These are phyloP conservation scores for Strigomonas culicis DNA, from an alignment of 208 protist species.

Conservation along the genomic window DNA sequence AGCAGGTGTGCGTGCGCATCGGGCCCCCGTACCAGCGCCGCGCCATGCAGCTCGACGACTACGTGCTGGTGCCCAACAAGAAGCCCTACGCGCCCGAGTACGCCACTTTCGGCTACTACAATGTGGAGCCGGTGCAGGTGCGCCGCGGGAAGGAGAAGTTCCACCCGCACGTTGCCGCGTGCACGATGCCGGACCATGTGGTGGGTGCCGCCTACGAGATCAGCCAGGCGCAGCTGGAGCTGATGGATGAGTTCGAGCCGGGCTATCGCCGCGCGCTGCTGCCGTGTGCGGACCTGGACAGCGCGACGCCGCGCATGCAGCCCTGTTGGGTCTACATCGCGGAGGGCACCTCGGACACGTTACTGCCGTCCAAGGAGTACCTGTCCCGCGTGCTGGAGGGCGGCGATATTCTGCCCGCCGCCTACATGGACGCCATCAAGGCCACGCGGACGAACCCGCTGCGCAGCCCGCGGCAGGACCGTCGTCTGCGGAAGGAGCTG, in stretches of 20 bases:
- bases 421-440: conserved; percentile 38
- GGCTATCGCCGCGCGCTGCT: conserved; percentile 34
- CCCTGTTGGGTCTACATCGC: conserved; percentile 47
- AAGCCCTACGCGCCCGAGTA: conserved; percentile 13
- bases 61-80: conserved; percentile 42
- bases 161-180: background rate
- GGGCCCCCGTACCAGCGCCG: conserved; percentile 49
- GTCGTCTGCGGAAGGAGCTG: conserved; percentile 34
- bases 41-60: conserved; percentile 27
- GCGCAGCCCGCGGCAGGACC: conserved; percentile 40
- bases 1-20: conserved; percentile 54
- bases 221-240: conserved; percentile 27
- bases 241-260: conserved; percentile 43
- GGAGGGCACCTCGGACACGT: conserved; percentile 25
- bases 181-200: conserved; percentile 38
- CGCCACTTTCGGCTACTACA: conserved; percentile 44
- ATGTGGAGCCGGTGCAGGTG: conserved; percentile 30
- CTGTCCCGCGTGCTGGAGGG: conserved; percentile 41
- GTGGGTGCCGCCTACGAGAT: conserved; percentile 53
- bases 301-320: conserved; percentile 9
- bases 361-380: conserved; percentile 48
- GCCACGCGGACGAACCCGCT: conserved; percentile 25
- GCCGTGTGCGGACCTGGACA: conserved; percentile 32
- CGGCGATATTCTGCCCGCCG: conserved; percentile 30
- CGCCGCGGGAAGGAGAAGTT: conserved; percentile 25